Evolutionary conservation across 345 rosid species (phyloP), one percentile per base, ranked within the genome.

Genomic region (Streptanthus diversifolius): DNA sequence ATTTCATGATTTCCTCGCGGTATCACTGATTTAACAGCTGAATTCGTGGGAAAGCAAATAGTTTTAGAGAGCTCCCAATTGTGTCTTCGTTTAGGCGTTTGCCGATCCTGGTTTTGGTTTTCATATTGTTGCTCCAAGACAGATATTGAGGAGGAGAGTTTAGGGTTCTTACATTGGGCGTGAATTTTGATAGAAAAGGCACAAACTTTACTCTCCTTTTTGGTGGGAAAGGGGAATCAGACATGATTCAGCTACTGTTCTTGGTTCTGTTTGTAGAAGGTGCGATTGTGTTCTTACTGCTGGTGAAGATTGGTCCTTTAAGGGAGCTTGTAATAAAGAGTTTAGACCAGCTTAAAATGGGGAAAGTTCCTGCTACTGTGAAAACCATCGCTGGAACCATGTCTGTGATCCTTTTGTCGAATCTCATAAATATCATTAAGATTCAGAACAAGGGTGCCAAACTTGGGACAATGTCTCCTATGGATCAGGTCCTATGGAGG

Each of bases 401-500:
- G 93, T 89, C 89, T 44, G 91, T 89, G 54, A 89, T 93, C 51
- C 88, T 93, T 11, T 47, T 91, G 1, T 89, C 92, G 6, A 89
- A 87, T 78, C 82, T 93, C 17, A 88, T 85, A 92, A 93, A 80
- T 81, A 89, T 91, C 57, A 63, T 89, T 15, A 93, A 91, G 93
- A 93, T 93, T 87, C 96, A 93, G 84, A 91, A 91, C 70, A 93
- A 93, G 60, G 98, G 98, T 30, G 86, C 96, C 2, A 93, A 93
- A 85, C 90, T 93, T 68, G 98, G 97, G 3, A 93, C 97, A 39
- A 85, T 91, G 98, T 93, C 98, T n/a, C 98, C 98, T 22, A 91
- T 89, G 98, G 97, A 93, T 85, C 98, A 93, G 77, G 98, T 93
- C 67, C 86, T 91, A 2, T 93, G 97, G 98, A 89, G 98, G 77